These are phyloP conservation scores for Porpolomopsis calyptriformis DNA, from an alignment of 768 basidiomycete genomes.

Conservation along the genomic window DNA sequence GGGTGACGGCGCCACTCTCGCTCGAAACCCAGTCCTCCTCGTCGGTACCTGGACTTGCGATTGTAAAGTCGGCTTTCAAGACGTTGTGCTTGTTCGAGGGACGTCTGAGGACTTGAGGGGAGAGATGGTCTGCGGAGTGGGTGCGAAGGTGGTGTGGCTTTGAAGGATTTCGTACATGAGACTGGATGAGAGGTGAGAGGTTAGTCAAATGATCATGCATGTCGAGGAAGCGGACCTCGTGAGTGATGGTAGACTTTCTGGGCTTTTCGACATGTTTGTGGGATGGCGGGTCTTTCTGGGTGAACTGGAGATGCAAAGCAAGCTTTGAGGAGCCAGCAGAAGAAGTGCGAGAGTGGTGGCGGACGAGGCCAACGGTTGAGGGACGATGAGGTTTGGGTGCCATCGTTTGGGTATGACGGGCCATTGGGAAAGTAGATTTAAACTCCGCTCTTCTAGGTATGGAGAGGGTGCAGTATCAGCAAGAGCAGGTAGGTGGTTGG, in stretches of 20 bases:
- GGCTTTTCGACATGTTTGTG: conserved; percentile 39
- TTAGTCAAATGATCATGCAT: conserved; percentile 8
- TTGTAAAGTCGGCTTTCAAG: conserved; percentile 47
- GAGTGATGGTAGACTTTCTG: conserved; percentile 35
- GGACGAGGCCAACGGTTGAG: conserved; percentile 20
- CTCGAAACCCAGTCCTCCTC: conserved; percentile 74
- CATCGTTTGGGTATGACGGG: background rate
- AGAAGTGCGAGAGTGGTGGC: conserved; percentile 54
- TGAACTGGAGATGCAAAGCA: conserved; percentile 52
- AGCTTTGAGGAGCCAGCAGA: conserved; percentile 44
- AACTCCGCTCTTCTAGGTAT: conserved; percentile 29
- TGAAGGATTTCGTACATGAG: background rate
- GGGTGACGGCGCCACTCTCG: conserved; percentile 66
- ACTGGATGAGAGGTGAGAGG: background rate
- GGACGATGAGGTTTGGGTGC: conserved; percentile 3
- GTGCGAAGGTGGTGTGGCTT: conserved; percentile 12
- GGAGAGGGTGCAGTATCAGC: conserved; percentile 91
- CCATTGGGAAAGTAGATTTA: background rate
- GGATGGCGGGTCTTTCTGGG: conserved; percentile 46
- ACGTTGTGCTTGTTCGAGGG: conserved; percentile 19
- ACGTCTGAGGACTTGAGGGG: conserved; percentile 13
- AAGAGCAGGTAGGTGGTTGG: conserved; percentile 59
- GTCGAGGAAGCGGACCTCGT: conserved; percentile 34
- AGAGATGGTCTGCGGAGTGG: conserved; percentile 13
- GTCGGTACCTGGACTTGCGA: conserved; percentile 36